These are phyloP conservation scores for Vanderwaltozyma verrucispora DNA, from an alignment of 805 yeast species.

Conservation along the genomic window DNA sequence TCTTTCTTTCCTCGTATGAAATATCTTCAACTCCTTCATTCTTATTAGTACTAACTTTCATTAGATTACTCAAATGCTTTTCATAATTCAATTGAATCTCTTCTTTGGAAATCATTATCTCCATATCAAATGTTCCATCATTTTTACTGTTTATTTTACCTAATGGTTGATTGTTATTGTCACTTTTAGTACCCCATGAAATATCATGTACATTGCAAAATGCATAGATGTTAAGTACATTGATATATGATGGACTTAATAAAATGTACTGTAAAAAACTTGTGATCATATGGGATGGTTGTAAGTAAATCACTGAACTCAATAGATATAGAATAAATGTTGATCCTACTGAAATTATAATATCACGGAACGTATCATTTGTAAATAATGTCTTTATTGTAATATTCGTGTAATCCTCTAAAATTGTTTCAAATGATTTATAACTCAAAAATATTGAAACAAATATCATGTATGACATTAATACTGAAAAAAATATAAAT, in stretches of 20 bases:
- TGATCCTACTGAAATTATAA: slow-evolving; percentile 75
- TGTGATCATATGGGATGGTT: slow-evolving; percentile 89
- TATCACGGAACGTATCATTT: slow-evolving; percentile 69
- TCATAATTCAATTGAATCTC: slow-evolving; percentile 72
- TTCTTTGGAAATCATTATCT: slow-evolving; percentile 61
- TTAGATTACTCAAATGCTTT: slow-evolving; percentile 50
- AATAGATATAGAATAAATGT: slow-evolving; percentile 74
- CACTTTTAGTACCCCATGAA: slow-evolving; percentile 96
- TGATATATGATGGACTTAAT: slow-evolving; percentile 80
- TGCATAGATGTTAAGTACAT: slow-evolving; percentile 86
- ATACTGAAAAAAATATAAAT: slow-evolving; percentile 68
- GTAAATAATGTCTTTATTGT: slow-evolving; percentile 42
- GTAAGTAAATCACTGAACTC: slow-evolving; percentile 72
- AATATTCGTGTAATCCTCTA: slow-evolving; percentile 24
- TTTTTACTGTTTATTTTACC: slow-evolving; percentile 72
- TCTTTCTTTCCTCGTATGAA: slow-evolving; percentile 44
- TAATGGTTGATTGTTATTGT: slow-evolving; percentile 49
- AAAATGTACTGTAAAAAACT: slow-evolving; percentile 75
- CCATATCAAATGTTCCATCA: slow-evolving; percentile 56
- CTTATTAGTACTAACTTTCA: slow-evolving; percentile 28
- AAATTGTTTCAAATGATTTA: slow-evolving; percentile 48
- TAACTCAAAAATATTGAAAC: slow-evolving; percentile 84
- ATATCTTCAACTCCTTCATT: slow-evolving; percentile 25
- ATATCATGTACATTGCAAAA: slow-evolving; percentile 94
- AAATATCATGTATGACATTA: slow-evolving; percentile 84